Conservation (phyloP, 2,329 filamentous ascomycete genomes). For the Metarhizium anisopliae region DNA sequence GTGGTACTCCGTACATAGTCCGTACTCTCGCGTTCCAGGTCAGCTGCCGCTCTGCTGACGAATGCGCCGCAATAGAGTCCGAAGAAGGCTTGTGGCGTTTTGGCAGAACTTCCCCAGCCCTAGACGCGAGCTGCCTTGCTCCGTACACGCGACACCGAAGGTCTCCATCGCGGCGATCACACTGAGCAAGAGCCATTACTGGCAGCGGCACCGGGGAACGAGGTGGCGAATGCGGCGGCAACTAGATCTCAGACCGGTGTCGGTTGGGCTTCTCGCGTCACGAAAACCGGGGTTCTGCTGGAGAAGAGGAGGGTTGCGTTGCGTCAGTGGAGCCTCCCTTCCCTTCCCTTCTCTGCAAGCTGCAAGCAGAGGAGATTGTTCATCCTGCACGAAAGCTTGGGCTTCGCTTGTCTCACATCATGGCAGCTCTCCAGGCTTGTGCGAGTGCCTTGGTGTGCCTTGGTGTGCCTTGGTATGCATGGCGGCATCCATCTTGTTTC, state of each 20-base stretch:
- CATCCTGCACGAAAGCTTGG: neutral
- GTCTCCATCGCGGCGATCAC: neutral
- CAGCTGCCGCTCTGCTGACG: neutral
- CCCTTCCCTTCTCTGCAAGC: neutral
- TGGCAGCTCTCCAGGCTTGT: neutral
- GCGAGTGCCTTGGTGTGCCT: neutral
- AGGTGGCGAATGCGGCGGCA: slow-evolving; percentile 2
- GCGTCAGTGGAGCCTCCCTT: neutral
- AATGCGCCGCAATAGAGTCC: neutral
- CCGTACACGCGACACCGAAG: too few relatives aligned
- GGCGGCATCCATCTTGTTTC: neutral
- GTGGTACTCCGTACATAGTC: too few relatives aligned
- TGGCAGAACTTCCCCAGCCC: neutral
- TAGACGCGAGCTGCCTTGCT: too few relatives aligned
- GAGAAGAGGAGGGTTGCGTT: neutral
- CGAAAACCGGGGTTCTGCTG: slow-evolving; percentile 2
- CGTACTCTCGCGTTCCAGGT: neutral
- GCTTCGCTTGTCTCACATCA: neutral
- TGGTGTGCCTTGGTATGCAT: neutral
- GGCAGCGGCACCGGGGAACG: neutral
- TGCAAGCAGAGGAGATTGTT: neutral
- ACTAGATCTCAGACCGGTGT: neutral
- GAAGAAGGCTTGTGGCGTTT: neutral
- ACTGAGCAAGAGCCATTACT: neutral
- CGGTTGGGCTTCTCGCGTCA: neutral